phyloP scores from a whole-genome alignment of 2,329 filamentous ascomycete genomes.

The Hymenoscyphus scutula region DNA sequence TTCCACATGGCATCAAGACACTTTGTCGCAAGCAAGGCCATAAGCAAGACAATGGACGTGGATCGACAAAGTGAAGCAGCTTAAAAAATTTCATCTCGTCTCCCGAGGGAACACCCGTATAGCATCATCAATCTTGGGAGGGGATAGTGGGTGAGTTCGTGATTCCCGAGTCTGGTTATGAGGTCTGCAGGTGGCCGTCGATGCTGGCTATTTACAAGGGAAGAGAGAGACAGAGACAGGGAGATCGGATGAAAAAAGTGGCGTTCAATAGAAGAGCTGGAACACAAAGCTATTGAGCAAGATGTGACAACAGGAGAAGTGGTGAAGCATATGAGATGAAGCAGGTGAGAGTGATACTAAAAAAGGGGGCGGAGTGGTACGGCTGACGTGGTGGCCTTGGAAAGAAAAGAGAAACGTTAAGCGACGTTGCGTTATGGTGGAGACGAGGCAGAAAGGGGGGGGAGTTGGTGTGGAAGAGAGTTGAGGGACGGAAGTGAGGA shows the following conservation, averaged over 20 bases:
- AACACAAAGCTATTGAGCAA: conserved; percentile 7
- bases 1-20: conserved; percentile 16
- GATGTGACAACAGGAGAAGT: conserved; percentile 5
- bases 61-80: neutral
- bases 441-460: neutral
- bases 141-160: neutral
- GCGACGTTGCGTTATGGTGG: neutral
- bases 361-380: neutral
- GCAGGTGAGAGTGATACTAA: conserved; percentile 1
- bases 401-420: neutral
- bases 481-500: neutral
- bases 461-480: neutral
- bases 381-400: conserved; percentile 8
- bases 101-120: conserved; percentile 3
- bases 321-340: conserved; percentile 10
- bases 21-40: conserved; percentile 3
- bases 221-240: neutral
- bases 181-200: conserved; percentile 9
- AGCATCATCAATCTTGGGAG: neutral
- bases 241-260: conserved; percentile 1
- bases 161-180: conserved; percentile 10
- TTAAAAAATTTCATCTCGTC: neutral
- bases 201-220: neutral
- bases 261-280: conserved; percentile 8
- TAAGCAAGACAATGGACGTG: neutral